These are phyloP conservation scores for Nemania diffusa DNA, from an alignment of 2,329 filamentous ascomycete species.

Conservation along the genomic window DNA sequence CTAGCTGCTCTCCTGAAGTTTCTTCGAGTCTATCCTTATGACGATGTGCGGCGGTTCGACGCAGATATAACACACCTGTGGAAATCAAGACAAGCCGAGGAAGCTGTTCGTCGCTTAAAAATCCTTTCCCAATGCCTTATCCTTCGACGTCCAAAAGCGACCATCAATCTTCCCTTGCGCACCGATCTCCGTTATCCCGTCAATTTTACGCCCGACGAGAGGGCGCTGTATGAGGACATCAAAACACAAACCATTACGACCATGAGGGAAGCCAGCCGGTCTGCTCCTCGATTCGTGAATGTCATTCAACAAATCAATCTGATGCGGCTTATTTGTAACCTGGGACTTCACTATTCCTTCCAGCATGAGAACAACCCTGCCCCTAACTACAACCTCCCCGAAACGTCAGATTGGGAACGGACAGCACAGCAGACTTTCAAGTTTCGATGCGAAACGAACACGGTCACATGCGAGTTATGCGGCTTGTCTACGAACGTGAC, in stretches of 20 bases:
- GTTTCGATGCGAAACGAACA: slow-evolving; percentile 44
- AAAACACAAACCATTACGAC: slow-evolving; percentile 43
- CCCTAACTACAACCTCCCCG: background rate
- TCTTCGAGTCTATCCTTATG: slow-evolving; percentile 55
- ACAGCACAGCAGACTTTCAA: slow-evolving; percentile 52
- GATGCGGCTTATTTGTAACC: slow-evolving; percentile 58
- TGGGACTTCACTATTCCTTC: slow-evolving; percentile 54
- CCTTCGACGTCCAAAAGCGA: slow-evolving; percentile 53
- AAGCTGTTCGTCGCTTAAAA: slow-evolving; percentile 55
- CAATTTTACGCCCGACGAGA: slow-evolving; percentile 52
- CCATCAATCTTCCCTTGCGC: slow-evolving; percentile 53
- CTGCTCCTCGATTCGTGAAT: slow-evolving; percentile 51
- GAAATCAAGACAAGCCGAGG: slow-evolving; percentile 52
- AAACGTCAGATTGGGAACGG: background rate
- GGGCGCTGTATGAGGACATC: slow-evolving; percentile 50
- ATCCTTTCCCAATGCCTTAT: slow-evolving; percentile 52
- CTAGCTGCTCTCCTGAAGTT: slow-evolving; percentile 57
- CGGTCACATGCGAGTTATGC: slow-evolving; percentile 48
- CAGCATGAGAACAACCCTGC: slow-evolving; percentile 46
- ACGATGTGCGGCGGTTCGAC: slow-evolving; percentile 53
- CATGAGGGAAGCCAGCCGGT: slow-evolving; percentile 48
- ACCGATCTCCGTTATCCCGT: slow-evolving; percentile 50
- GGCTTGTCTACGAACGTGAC: slow-evolving; percentile 39
- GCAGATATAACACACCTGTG: slow-evolving; percentile 52
- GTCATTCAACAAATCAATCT: slow-evolving; percentile 58